Conservation (phyloP, 2,329 filamentous ascomycete species). For the Alternaria panax region DNA sequence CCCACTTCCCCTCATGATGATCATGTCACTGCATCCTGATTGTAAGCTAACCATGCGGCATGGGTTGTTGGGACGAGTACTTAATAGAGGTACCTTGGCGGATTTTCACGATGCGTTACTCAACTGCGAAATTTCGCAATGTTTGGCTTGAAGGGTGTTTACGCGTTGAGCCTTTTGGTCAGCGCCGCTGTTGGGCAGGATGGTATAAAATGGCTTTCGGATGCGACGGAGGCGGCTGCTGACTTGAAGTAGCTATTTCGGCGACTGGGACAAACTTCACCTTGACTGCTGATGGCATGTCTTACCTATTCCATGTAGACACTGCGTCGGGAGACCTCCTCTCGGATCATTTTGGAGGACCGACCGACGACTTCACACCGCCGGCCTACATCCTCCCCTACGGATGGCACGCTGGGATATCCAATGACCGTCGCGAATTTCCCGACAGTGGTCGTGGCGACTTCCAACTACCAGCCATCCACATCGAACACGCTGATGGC, state of each 20-base stretch:
- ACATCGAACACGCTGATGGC: conserved; percentile 66
- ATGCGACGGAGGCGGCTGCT: neutral
- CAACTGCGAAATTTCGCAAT: conserved; percentile 4
- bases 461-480: conserved; percentile 67
- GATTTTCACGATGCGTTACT: neutral
- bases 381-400: conserved; percentile 49
- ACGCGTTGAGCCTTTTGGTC: conserved; percentile 24
- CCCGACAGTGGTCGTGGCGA: conserved; percentile 71
- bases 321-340: conserved; percentile 63
- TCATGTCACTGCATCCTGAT: neutral
- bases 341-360: conserved; percentile 68
- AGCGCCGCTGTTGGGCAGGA: conserved; percentile 22
- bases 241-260: conserved; percentile 55
- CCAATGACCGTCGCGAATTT: conserved; percentile 66
- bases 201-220: conserved; percentile 15
- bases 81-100: conserved; percentile 9
- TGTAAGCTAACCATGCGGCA: conserved; percentile 10
- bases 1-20: conserved; percentile 28
- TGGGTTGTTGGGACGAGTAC: conserved; percentile 16
- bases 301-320: conserved; percentile 71
- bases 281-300: conserved; percentile 63
- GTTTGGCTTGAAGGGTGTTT: conserved; percentile 12
- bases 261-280: conserved; percentile 65
- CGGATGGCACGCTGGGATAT: conserved; percentile 63
- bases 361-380: conserved; percentile 61